A percentile compares a stretch with the other conserved stretches of the same genome.
These are phyloP conservation scores for Fusarium sp. DNA, from an alignment of 2,329 filamentous ascomycete genomes.

Conservation along the genomic window DNA sequence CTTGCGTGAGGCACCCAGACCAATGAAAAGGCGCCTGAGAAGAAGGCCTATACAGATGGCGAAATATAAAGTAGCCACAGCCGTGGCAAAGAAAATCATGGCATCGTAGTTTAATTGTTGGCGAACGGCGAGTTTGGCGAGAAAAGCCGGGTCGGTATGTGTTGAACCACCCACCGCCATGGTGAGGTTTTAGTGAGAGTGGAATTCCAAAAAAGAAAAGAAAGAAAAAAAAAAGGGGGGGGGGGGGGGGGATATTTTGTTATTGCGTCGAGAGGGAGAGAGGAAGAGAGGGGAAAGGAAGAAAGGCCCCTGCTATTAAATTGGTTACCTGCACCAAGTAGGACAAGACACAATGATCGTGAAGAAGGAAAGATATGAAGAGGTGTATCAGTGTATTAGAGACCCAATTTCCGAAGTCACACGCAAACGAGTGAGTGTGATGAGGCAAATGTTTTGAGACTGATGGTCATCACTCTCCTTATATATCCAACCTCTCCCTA, in stretches of 20 bases:
- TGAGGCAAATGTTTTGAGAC: slow-evolving; percentile 11
- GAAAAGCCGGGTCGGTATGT: slow-evolving; percentile 35
- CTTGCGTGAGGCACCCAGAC: slow-evolving; percentile 25
- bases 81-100: slow-evolving; percentile 41
- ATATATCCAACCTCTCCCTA: slow-evolving; percentile 6
- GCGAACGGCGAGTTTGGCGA: slow-evolving; percentile 43
- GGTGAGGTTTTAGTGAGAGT: background rate
- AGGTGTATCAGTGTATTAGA: slow-evolving; percentile 31
- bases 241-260: background rate
- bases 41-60: slow-evolving; percentile 30
- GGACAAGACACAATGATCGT: slow-evolving; percentile 35
- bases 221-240: background rate
- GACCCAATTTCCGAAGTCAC: slow-evolving; percentile 30
- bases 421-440: slow-evolving; percentile 25
- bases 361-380: slow-evolving; percentile 28
- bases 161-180: slow-evolving; percentile 34
- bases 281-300: background rate
- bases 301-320: slow-evolving; percentile 22
- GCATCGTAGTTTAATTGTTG: slow-evolving; percentile 46
- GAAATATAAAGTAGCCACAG: slow-evolving; percentile 32
- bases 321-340: slow-evolving; percentile 29
- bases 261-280: background rate
- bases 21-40: slow-evolving; percentile 26
- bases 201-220: background rate
- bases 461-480: slow-evolving; percentile 10